These are phyloP conservation scores for Cladosporium velox DNA, from an alignment of 2,329 filamentous ascomycete genomes.

Conservation along the genomic window DNA sequence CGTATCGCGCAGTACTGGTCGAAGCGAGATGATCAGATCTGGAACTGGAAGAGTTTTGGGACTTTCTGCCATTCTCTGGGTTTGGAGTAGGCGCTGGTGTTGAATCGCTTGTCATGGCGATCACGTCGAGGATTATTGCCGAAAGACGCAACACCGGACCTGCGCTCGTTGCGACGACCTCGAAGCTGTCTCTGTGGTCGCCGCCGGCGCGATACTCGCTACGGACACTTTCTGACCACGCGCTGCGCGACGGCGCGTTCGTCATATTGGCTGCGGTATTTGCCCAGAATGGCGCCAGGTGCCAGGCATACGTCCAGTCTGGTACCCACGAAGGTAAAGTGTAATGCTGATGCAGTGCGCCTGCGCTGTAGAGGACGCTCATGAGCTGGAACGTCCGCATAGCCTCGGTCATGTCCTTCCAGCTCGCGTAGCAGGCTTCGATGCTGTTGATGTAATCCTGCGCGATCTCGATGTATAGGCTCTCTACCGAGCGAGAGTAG, in stretches of 20 bases:
- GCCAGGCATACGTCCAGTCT: constrained; percentile 36
- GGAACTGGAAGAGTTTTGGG: neutral
- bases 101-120: constrained; percentile 27
- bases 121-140: constrained; percentile 30
- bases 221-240: constrained; percentile 32
- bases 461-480: constrained; percentile 32
- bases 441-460: constrained; percentile 34
- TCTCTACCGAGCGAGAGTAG: constrained; percentile 28
- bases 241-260: constrained; percentile 25
- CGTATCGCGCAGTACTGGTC: constrained; percentile 26
- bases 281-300: constrained; percentile 35
- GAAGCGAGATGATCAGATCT: neutral
- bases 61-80: neutral
- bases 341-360: constrained; percentile 33
- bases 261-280: constrained; percentile 30
- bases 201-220: constrained; percentile 33
- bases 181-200: constrained; percentile 30
- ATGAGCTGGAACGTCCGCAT: constrained; percentile 32
- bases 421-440: constrained; percentile 29
- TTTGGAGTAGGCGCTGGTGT: constrained; percentile 31
- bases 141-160: constrained; percentile 30
- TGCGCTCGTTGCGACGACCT: constrained; percentile 24
- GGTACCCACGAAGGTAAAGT: constrained; percentile 39
- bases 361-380: constrained; percentile 37
- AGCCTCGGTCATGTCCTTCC: constrained; percentile 29